Evolutionary conservation across 805 yeast species (phyloP), one percentile per base, ranked within the genome.

Genomic region (Saccharomyces jurei): DNA sequence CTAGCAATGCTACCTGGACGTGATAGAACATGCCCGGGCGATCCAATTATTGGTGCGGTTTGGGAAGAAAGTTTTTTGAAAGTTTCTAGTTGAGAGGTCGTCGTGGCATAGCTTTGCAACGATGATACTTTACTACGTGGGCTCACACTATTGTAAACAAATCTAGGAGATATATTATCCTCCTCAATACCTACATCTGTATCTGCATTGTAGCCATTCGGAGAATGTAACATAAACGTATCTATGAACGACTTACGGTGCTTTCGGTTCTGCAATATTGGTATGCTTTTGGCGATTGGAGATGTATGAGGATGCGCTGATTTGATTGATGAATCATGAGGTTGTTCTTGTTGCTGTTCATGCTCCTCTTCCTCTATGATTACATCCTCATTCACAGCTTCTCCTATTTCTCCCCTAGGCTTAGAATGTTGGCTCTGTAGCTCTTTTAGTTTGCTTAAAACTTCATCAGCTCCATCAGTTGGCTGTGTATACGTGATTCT

Each of bases 201-300:
- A 25, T 63, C 61, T 11, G 58, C 54, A 47, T 60, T 67, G 44
- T 36, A 36, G 13, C 44, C 44, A 11, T 36, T 36, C 25, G 44
- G 44, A n/a, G 44, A 36, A 36, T 36, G 44, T 3, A 66, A 55
- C 62, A 69, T 64, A 47, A 63, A 67, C 13, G 70, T 64, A 50
- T 67, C 72, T 27, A 69, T 64, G 48, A 69, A 69, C 1, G 72
- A 69, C 26, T 61, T 58, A 21, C 70, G 61, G 22, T 61, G 61
- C 3, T 50, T 52, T 6, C 65, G 57, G n/a, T 56, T 57, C 8
- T 56, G 57, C 14, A 59, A 10, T 13, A 66, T 65, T 9, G 68
- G 68, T 21, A 66, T 59, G 11, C 62, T 60, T 27, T 56, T 51
- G 27, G 48, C 46, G 21, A 26, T 29, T 14, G 26, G 44, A 21